Evolutionary conservation across 2,329 filamentous ascomycete species (phyloP).

Genomic region (Herpotrichia juniperi): DNA sequence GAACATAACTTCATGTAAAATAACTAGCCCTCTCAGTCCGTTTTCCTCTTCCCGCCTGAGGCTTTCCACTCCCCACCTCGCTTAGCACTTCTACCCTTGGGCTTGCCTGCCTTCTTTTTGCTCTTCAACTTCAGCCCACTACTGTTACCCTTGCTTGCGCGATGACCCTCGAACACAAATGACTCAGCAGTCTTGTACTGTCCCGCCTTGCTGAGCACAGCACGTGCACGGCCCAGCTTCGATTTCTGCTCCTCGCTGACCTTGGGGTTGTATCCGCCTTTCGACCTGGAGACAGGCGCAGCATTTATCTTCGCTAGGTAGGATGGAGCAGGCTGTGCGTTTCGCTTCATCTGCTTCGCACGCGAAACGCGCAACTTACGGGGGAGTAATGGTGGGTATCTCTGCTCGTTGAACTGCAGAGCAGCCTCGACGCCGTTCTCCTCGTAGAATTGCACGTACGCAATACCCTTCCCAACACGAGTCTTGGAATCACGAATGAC

Average conservation of each 20-base stretch:
- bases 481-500: slow-evolving; percentile 90
- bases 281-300: slow-evolving; percentile 20
- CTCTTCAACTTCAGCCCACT: slow-evolving; percentile 66
- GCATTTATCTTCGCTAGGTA: slow-evolving; percentile 38
- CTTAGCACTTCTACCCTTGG: slow-evolving; percentile 51
- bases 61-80: slow-evolving; percentile 55
- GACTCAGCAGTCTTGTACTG: slow-evolving; percentile 69
- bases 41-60: slow-evolving; percentile 37
- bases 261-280: slow-evolving; percentile 71
- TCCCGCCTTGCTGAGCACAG: slow-evolving; percentile 74
- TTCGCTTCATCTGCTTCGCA: slow-evolving; percentile 69
- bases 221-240: slow-evolving; percentile 73
- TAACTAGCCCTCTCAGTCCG: not conserved
- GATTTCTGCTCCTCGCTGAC: slow-evolving; percentile 72
- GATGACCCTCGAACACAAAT: slow-evolving; percentile 81
- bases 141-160: slow-evolving; percentile 70
- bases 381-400: slow-evolving; percentile 92
- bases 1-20: too few species aligned
- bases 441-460: slow-evolving; percentile 94
- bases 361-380: slow-evolving; percentile 83
- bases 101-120: slow-evolving; percentile 56
- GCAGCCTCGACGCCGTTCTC: slow-evolving; percentile 89
- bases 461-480: slow-evolving; percentile 93
- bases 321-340: slow-evolving; percentile 38
- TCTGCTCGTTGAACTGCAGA: slow-evolving; percentile 85